Evolutionary conservation across 139 green algal genomes (phyloP).

Genomic region (Closterium sp.): DNA sequence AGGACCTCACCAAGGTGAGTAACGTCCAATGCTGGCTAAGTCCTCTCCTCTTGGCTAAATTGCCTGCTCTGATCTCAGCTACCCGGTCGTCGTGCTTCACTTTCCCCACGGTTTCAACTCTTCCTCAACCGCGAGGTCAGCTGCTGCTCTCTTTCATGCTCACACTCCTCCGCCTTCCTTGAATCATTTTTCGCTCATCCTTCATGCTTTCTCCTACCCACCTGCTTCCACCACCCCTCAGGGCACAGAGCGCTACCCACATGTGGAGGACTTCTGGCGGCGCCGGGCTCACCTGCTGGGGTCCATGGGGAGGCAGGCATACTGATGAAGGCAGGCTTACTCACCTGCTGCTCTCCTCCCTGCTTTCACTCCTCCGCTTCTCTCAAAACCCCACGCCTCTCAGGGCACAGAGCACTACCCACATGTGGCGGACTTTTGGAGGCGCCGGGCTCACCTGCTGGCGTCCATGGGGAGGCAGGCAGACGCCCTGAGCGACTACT

Average conservation of each 20-base stretch:
- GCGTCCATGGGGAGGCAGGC: neutral
- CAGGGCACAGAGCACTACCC: neutral
- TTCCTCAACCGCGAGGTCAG: neutral
- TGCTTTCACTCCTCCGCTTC: no score
- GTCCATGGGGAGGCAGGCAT: no score
- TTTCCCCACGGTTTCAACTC: neutral
- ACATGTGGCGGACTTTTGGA: neutral
- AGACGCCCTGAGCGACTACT: neutral
- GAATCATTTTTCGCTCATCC: neutral
- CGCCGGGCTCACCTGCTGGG: no score
- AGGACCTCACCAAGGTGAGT: neutral
- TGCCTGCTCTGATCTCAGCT: no score
- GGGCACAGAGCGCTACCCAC: no score
- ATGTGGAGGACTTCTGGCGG: no score
- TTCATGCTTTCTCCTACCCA: neutral
- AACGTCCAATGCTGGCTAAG: neutral
- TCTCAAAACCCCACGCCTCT: neutral
- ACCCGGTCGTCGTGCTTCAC: no score
- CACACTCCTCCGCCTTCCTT: neutral
- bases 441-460: neutral
- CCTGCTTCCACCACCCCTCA: neutral
- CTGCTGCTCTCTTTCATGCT: neutral
- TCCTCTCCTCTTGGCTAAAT: neutral
- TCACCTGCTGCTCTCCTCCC: no score
- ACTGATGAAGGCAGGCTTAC: no score